These are phyloP conservation scores for Russula ochroleuca DNA, from an alignment of 768 basidiomycete species.

Conservation along the genomic window DNA sequence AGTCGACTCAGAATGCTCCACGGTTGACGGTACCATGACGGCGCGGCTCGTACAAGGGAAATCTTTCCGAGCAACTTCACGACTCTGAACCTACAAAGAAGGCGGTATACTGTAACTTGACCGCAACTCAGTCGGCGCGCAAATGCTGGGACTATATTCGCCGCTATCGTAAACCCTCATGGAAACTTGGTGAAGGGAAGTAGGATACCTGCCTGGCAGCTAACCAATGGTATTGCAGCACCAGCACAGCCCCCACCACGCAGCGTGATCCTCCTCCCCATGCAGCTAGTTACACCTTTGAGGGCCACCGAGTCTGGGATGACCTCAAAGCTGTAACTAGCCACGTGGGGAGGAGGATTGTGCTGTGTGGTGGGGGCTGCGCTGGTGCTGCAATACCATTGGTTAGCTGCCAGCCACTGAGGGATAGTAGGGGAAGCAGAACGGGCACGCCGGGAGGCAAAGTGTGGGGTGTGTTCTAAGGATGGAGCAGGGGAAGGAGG, in stretches of 20 bases:
- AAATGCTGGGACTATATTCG: too few relatives aligned
- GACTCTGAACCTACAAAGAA: too few relatives aligned
- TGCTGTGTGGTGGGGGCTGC: neutral
- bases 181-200: too few relatives aligned
- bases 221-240: neutral
- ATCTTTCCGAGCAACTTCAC: too few relatives aligned
- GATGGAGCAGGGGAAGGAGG: too few relatives aligned
- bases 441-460: neutral
- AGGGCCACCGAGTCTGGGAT: neutral
- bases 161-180: too few relatives aligned
- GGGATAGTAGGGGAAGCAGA: neutral
- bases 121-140: too few relatives aligned
- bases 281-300: neutral
- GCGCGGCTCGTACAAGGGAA: too few relatives aligned
- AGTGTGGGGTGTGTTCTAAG: neutral
- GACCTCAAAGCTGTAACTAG: neutral
- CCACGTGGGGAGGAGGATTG: neutral
- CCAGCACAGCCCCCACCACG: neutral
- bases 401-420: neutral
- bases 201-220: neutral
- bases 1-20: too few relatives aligned
- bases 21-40: too few relatives aligned
- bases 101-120: too few relatives aligned
- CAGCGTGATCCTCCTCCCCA: neutral
- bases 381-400: neutral